Evolutionary conservation across 371 early-diverging fungal species (phyloP), one percentile per base, ranked within the genome.

Genomic region (Mucor racemosus): DNA sequence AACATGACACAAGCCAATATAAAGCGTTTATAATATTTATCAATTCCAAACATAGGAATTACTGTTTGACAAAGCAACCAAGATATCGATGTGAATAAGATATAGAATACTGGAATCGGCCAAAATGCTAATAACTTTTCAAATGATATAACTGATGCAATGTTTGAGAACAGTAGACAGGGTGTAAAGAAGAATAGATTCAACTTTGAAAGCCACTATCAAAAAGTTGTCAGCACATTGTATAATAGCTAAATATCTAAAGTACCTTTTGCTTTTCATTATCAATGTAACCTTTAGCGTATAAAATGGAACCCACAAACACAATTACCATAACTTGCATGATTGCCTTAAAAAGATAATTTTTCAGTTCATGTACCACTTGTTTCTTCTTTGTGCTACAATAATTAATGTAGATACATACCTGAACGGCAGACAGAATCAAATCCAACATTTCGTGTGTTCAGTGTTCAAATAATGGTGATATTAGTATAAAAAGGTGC

Each of bases 71-170:
- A 65, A 6, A 65, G 17, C 8, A 46, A 19, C 55, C 62, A 81
- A 7, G 71, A 68, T 1, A 79, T 55, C 5, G 58, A 9, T 40
- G 58, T 53, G 67, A 87, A 90, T 11, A 84, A 44, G 36, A 82
- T 53, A 58, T 84, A 90, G 68, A 90, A 90, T 4, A 81, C 74
- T 3, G 91, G 91, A 59, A 90, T 87, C 48, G 91, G 90, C 92
- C 92, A 92, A 58, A 84, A 86, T 31, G 86, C 87, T 21, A 87
- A 60, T 62, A 91, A 76, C 40, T 85, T 84, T 41, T 74, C 80
- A 60, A 87, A 80, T 35, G 81, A 85, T 42, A 90, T 84, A 9
- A 81, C 82, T 33, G 89, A 86, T 6, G 84, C 88, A 69, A 87
- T 88, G 56, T 87, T 90, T 40, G 87, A 82, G 58, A 89, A 90